A percentile compares a stretch with the other conserved stretches of the same genome.
Conservation (phyloP, 805 yeast species). For the Teunomyces pallodes region DNA sequence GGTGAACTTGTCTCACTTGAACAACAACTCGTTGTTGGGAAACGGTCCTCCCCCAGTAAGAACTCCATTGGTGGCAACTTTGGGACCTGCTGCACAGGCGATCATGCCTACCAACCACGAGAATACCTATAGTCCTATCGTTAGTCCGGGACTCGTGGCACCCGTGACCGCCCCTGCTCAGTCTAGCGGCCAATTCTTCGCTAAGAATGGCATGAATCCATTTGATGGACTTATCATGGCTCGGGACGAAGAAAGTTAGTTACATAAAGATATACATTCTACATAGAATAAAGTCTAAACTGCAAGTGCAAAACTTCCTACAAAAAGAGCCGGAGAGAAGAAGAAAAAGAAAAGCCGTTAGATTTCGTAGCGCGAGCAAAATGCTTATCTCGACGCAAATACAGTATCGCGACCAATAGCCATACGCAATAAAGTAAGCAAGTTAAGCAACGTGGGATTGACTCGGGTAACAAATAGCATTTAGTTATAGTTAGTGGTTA, state of each 20-base stretch:
- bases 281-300: too few species aligned
- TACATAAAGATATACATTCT: not conserved
- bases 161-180: constrained; percentile 28
- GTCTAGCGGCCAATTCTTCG: constrained; percentile 32
- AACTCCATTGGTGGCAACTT: constrained; percentile 25
- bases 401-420: too few species aligned
- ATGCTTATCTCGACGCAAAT: too few species aligned
- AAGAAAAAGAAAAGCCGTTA: too few species aligned
- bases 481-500: too few species aligned
- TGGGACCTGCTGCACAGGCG: constrained; percentile 28
- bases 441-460: too few species aligned
- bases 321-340: too few species aligned
- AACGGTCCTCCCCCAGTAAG: constrained; percentile 16
- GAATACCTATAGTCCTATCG: constrained; percentile 6
- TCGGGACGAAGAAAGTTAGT: constrained; percentile 4
- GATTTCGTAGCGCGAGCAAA: too few species aligned
- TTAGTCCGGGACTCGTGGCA: constrained; percentile 17
- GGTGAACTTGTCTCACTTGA: constrained; percentile 12
- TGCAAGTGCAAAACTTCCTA: too few species aligned
- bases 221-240: constrained; percentile 39
- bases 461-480: too few species aligned
- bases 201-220: constrained; percentile 36
- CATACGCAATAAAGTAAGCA: too few species aligned
- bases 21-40: constrained; percentile 2
- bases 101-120: constrained; percentile 14